These are phyloP conservation scores for Phytophthora syringae DNA, from an alignment of 352 stramenopile genomes.

Conservation along the genomic window DNA sequence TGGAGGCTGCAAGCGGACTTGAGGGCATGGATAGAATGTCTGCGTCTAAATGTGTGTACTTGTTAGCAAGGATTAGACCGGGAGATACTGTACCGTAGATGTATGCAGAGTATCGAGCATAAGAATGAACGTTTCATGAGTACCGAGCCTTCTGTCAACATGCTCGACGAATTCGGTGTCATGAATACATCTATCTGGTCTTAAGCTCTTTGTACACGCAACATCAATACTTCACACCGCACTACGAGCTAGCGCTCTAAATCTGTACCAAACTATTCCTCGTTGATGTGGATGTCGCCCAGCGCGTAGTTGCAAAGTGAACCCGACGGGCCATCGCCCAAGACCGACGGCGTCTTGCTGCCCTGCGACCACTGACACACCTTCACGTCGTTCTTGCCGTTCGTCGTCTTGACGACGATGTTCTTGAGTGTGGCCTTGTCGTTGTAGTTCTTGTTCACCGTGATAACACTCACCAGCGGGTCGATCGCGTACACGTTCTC, in stretches of 20 bases:
- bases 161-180: neutral
- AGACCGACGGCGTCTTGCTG: constrained; percentile 21
- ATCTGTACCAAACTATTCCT: constrained; percentile 7
- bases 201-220: constrained; percentile 18
- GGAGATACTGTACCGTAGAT: neutral
- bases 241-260: constrained; percentile 13
- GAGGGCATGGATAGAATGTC: constrained; percentile 2
- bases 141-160: neutral
- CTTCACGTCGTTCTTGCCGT: constrained; percentile 16
- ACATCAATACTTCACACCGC: constrained; percentile 9
- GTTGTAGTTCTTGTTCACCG: constrained; percentile 46
- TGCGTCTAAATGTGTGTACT: neutral
- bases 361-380: constrained; percentile 36
- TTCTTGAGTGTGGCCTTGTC: constrained; percentile 43
- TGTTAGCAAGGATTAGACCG: neutral
- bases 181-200: constrained; percentile 16
- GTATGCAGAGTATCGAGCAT: neutral
- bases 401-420: constrained; percentile 38
- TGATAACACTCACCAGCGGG: constrained; percentile 39
- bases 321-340: constrained; percentile 9
- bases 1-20: constrained; percentile 22
- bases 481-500: constrained; percentile 39
- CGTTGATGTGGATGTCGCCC: constrained; percentile 2
- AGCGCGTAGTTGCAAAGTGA: neutral
- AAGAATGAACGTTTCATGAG: constrained; percentile 2